phyloP scores from a whole-genome alignment of 345 rosid genomes.

The Camelina neglecta region DNA sequence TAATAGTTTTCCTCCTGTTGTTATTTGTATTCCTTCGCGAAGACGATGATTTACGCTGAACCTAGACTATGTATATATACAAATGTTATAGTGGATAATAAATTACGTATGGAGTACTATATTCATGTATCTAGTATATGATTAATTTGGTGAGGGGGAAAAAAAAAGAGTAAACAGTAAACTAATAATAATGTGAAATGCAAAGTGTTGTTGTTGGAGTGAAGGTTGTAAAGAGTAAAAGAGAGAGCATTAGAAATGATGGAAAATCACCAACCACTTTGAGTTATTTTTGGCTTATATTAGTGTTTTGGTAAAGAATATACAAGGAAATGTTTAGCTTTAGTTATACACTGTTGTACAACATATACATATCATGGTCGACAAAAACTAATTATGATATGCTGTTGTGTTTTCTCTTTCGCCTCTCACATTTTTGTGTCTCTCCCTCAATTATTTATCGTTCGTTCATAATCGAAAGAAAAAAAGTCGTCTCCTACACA shows the following conservation, averaged over 20 bases:
- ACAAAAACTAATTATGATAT: neutral
- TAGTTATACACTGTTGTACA: neutral
- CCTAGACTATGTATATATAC: constrained; percentile 14
- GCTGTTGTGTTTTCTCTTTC: neutral
- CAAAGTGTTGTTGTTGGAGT: neutral
- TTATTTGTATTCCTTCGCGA: neutral
- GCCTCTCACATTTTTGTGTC: constrained; percentile 4
- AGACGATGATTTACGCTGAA: neutral
- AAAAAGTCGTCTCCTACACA: constrained; percentile 31
- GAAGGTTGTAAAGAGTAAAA: constrained; percentile 19
- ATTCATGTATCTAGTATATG: neutral
- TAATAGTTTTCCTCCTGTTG: neutral
- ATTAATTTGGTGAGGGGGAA: neutral
- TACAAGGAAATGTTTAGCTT: neutral
- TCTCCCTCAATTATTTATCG: constrained; percentile 25
- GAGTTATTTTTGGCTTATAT: neutral
- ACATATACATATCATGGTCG: neutral
- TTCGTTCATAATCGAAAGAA: neutral
- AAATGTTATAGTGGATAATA: neutral
- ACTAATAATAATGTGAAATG: no score
- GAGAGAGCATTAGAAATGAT: neutral
- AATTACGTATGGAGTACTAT: neutral
- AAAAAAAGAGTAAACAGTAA: neutral
- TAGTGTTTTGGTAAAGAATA: neutral
- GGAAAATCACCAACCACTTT: constrained; percentile 2